Percentiles rank a stretch among this genome's conserved stretches.
These are phyloP conservation scores for Liquidambar formosana DNA, from an alignment of 164 flowering plant species.

Conservation along the genomic window DNA sequence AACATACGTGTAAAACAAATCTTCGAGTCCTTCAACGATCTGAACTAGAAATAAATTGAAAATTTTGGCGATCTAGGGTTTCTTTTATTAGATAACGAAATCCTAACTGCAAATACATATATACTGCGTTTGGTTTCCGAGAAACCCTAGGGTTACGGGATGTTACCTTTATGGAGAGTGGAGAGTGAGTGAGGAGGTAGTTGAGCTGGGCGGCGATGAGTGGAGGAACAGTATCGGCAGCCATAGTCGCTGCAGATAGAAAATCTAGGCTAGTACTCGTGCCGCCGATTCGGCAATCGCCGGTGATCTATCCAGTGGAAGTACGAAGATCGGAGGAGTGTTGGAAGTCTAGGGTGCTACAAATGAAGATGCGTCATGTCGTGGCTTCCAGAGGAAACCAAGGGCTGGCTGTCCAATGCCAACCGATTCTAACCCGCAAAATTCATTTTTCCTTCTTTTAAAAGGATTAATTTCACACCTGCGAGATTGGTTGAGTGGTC, in stretches of 20 bases:
- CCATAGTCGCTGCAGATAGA: slow-evolving; percentile 17
- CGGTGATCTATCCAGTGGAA: too few relatives aligned
- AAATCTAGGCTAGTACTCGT: neutral
- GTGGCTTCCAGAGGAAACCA: too few relatives aligned
- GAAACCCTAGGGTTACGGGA: neutral
- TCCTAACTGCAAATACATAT: slow-evolving; percentile 2
- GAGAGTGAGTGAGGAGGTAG: slow-evolving; percentile 61
- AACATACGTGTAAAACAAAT: neutral
- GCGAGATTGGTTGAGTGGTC: too few relatives aligned
- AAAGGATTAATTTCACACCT: too few relatives aligned
- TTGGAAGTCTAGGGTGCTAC: too few relatives aligned
- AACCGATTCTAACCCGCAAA: too few relatives aligned
- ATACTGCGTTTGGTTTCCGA: neutral
- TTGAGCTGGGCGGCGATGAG: slow-evolving; percentile 72
- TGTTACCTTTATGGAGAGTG: slow-evolving; percentile 60
- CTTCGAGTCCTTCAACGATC: neutral
- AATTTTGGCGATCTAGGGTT: too few relatives aligned
- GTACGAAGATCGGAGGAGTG: too few relatives aligned
- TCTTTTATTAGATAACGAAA: neutral
- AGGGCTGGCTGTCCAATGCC: too few relatives aligned
- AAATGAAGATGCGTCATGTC: too few relatives aligned
- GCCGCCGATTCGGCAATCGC: too few relatives aligned
- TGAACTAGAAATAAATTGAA: neutral
- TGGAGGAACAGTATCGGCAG: slow-evolving; percentile 59
- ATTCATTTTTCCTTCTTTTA: too few relatives aligned